Conservation (phyloP, 2,329 filamentous ascomycete genomes). For the Neoascochyta sp. region DNA sequence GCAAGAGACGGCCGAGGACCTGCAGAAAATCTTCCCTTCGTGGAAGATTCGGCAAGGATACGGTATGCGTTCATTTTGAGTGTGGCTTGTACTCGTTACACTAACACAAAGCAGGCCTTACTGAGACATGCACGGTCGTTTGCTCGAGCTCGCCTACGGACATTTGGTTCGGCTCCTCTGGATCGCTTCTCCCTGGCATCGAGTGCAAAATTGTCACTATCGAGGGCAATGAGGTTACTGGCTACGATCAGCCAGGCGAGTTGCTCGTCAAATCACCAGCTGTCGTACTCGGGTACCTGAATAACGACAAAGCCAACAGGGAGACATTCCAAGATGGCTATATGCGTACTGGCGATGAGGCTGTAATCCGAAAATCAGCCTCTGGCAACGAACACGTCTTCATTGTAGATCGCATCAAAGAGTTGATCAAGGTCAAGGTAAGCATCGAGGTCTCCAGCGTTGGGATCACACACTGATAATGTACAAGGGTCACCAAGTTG, state of each 20-base stretch:
- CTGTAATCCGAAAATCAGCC: constrained; percentile 56
- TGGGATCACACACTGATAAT: neutral
- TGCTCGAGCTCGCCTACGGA: constrained; percentile 59
- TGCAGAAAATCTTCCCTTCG: constrained; percentile 58
- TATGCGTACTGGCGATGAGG: constrained; percentile 73
- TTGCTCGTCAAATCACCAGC: constrained; percentile 67
- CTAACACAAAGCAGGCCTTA: constrained; percentile 55
- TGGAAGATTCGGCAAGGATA: constrained; percentile 71
- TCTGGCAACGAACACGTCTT: constrained; percentile 74
- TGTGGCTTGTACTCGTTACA: constrained; percentile 2
- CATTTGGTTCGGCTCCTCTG: constrained; percentile 67
- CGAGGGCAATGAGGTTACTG: constrained; percentile 67
- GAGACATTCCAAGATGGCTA: constrained; percentile 77
- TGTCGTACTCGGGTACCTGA: constrained; percentile 77
- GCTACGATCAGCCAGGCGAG: constrained; percentile 73
- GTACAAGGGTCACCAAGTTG: constrained; percentile 79
- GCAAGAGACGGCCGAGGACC: constrained; percentile 64
- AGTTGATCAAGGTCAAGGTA: constrained; percentile 77
- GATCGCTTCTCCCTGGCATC: constrained; percentile 62
- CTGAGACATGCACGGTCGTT: constrained; percentile 72
- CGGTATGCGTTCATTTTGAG: constrained; percentile 43
- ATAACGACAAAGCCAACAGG: constrained; percentile 76
- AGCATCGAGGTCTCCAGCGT: neutral
- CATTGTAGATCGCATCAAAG: constrained; percentile 78
- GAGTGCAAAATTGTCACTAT: constrained; percentile 63